Conservation (phyloP, 169 alveolate species). For the Pseudocohnilembus persalinus region DNA sequence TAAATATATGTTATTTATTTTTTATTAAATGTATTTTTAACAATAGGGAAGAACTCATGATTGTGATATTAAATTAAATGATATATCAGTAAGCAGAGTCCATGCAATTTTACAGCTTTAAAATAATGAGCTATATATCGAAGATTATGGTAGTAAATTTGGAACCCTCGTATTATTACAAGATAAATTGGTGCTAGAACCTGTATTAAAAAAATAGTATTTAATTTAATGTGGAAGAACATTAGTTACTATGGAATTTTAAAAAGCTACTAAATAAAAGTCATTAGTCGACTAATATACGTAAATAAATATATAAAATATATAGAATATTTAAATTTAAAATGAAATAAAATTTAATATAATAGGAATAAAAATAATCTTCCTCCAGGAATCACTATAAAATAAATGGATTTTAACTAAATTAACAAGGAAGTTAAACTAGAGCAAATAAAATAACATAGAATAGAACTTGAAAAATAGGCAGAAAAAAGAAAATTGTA, state of each 20-base stretch:
- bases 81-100: constrained; percentile 78
- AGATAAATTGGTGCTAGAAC: constrained; percentile 28
- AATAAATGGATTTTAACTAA: not conserved
- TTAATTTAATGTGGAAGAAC: not conserved
- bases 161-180: constrained; percentile 77
- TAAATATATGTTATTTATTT: not conserved
- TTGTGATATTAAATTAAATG: constrained; percentile 71
- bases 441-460: not conserved
- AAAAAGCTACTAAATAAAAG: not conserved
- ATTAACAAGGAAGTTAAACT: not conserved
- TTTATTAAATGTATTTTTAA: constrained; percentile 33
- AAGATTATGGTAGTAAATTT: constrained; percentile 78
- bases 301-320: no score
- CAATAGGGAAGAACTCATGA: constrained; percentile 83
- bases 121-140: constrained; percentile 62
- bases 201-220: not conserved
- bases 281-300: not conserved
- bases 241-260: not conserved
- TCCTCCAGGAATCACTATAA: not conserved
- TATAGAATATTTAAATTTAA: no score
- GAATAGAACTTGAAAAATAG: not conserved
- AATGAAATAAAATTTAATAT: no score
- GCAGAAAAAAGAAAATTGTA: not conserved
- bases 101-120: constrained; percentile 68
- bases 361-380: not conserved